A percentile compares a stretch with the other conserved stretches of the same genome.
Conservation (phyloP, 2,329 filamentous ascomycete species). For the Epicoccum sorghinum region DNA sequence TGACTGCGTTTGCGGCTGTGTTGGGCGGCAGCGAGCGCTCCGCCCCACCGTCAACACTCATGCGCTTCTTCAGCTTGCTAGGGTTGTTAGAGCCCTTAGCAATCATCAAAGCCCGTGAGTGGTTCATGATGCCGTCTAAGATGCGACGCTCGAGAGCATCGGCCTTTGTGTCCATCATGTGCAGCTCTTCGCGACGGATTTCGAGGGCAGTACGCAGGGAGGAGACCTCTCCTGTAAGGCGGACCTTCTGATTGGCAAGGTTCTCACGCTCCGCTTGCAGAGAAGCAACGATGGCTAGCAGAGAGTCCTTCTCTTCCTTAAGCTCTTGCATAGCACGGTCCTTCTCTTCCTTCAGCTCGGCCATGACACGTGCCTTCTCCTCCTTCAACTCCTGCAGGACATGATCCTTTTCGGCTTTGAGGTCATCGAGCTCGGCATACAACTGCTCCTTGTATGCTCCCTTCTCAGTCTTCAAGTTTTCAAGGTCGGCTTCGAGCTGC, state of each 20-base stretch:
- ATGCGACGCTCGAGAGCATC: constrained; percentile 91
- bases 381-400: constrained; percentile 43
- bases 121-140: constrained; percentile 93
- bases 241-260: constrained; percentile 76
- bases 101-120: constrained; percentile 89
- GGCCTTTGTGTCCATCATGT: constrained; percentile 86
- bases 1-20: constrained; percentile 44
- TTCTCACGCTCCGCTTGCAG: constrained; percentile 75
- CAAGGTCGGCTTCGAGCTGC: constrained; percentile 57
- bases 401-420: constrained; percentile 53
- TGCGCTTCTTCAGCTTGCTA: constrained; percentile 43
- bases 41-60: constrained; percentile 42
- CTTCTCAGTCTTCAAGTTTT: constrained; percentile 55
- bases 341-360: constrained; percentile 43
- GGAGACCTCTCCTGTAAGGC: constrained; percentile 83
- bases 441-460: constrained; percentile 68
- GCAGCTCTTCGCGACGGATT: constrained; percentile 87
- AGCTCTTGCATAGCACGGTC: constrained; percentile 42
- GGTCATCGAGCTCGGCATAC: constrained; percentile 53
- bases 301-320: constrained; percentile 52
- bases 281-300: constrained; percentile 60
- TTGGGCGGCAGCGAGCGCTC: constrained; percentile 42
- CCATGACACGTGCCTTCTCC: constrained; percentile 51
- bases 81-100: constrained; percentile 60
- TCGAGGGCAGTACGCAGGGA: constrained; percentile 88